A percentile compares a stretch with the other conserved stretches of the same genome.
These are phyloP conservation scores for Cladosporium halotolerans DNA, from an alignment of 2,329 filamentous ascomycete species.

Conservation along the genomic window DNA sequence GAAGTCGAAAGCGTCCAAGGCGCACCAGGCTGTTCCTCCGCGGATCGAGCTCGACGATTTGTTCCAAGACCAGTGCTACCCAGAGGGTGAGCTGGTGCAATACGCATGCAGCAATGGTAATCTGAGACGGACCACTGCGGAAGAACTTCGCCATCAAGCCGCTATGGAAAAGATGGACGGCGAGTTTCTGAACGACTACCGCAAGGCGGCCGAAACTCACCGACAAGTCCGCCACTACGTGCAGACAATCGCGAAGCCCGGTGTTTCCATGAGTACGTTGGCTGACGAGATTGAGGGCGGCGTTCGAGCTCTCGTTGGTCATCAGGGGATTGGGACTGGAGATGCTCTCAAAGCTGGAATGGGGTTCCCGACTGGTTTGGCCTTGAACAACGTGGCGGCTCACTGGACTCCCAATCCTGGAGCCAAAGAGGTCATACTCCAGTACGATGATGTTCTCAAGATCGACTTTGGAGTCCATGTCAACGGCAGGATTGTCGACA, in stretches of 20 bases:
- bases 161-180: constrained; percentile 65
- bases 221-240: constrained; percentile 81
- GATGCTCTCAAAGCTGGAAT: constrained; percentile 74
- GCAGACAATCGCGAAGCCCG: constrained; percentile 68
- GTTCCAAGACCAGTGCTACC: constrained; percentile 67
- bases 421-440: constrained; percentile 69
- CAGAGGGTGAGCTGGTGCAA: constrained; percentile 70
- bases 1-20: constrained; percentile 61
- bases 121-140: constrained; percentile 68
- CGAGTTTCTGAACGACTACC: constrained; percentile 74
- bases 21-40: constrained; percentile 74
- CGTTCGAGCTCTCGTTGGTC: constrained; percentile 69
- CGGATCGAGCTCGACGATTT: constrained; percentile 67
- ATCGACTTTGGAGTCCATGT: constrained; percentile 67
- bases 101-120: constrained; percentile 63
- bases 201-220: constrained; percentile 81
- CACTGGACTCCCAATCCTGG: constrained; percentile 85
- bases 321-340: constrained; percentile 69
- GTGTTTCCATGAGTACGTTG: constrained; percentile 72
- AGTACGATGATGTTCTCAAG: constrained; percentile 65
- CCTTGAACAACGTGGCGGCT: constrained; percentile 77
- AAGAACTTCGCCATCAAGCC: constrained; percentile 71
- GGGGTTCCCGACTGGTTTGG: constrained; percentile 80
- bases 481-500: constrained; percentile 66
- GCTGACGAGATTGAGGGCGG: constrained; percentile 82